Evolutionary conservation across 2,329 filamentous ascomycete species (phyloP).

Genomic region (Sporothrix luriei): DNA sequence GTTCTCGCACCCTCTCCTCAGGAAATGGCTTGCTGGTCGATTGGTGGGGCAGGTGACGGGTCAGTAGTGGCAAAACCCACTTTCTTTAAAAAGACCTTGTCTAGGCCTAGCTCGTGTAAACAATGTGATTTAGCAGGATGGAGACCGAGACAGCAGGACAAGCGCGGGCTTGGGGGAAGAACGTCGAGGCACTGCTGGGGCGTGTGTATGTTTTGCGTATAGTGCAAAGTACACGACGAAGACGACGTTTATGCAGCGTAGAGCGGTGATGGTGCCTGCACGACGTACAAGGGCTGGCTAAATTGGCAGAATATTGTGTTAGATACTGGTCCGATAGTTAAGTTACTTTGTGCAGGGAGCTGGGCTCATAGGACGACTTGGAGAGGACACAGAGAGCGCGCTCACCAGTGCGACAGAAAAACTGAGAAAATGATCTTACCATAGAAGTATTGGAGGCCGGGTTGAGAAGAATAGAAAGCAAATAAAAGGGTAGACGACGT

Average conservation of each 20-base stretch:
- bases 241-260: background rate
- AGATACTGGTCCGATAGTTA: background rate
- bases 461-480: background rate
- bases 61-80: slow-evolving; percentile 37
- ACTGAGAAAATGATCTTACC: background rate
- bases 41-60: slow-evolving; percentile 37
- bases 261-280: background rate
- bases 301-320: slow-evolving; percentile 3
- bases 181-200: slow-evolving; percentile 15
- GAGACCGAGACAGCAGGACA: slow-evolving; percentile 30
- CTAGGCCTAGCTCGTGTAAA: slow-evolving; percentile 33
- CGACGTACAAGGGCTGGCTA: slow-evolving; percentile 4
- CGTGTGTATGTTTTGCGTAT: background rate
- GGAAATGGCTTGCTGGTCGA: slow-evolving; percentile 31
- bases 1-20: slow-evolving; percentile 29
- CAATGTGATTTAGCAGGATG: slow-evolving; percentile 26
- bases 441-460: background rate
- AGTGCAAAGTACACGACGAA: background rate
- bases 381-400: background rate
- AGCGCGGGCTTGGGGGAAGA: slow-evolving; percentile 4
- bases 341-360: background rate
- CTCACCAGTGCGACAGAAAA: too few species aligned
- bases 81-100: slow-evolving; percentile 35
- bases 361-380: background rate
- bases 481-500: background rate